These are phyloP conservation scores for Phoenix dactylifera DNA, from an alignment of 176 grass and related monocot species.

Conservation along the genomic window DNA sequence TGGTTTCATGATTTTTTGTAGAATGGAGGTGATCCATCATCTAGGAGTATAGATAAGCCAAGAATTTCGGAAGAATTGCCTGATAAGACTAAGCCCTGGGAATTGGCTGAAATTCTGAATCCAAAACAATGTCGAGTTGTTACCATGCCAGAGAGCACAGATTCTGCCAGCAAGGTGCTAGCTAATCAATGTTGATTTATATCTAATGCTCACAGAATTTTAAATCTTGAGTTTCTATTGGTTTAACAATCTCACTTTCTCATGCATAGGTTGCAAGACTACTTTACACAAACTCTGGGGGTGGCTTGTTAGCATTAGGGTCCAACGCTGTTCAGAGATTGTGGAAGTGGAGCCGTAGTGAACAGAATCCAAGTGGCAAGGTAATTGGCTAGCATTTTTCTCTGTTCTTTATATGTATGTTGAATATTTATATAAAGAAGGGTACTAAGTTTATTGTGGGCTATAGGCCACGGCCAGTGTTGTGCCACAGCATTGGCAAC, in stretches of 20 bases:
- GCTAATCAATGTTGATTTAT: conserved; percentile 10
- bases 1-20: conserved; percentile 20
- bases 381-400: conserved; percentile 29
- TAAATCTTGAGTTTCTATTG: too few relatives aligned
- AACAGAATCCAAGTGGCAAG: conserved; percentile 86
- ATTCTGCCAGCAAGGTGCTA: conserved; percentile 61
- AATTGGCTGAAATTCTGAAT: conserved; percentile 65
- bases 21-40: conserved; percentile 72
- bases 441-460: conserved; percentile 5
- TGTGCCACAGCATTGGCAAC: conserved; percentile 91
- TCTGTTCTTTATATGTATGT: neutral
- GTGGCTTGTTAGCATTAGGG: conserved; percentile 73
- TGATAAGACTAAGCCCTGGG: conserved; percentile 66
- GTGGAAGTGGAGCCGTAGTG: conserved; percentile 79
- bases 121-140: conserved; percentile 70
- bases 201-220: conserved; percentile 6
- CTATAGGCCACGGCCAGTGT: conserved; percentile 72
- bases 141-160: conserved; percentile 81
- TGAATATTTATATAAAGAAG: too few relatives aligned
- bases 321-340: conserved; percentile 88
- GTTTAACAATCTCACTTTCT: conserved; percentile 12
- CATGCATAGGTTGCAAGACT: conserved; percentile 67
- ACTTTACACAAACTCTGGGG: conserved; percentile 86
- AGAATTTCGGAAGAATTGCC: conserved; percentile 72
- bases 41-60: conserved; percentile 64